phyloP scores from a whole-genome alignment of 1,284 basidiomycete species.

The Microbotryomycetes sp. region DNA sequence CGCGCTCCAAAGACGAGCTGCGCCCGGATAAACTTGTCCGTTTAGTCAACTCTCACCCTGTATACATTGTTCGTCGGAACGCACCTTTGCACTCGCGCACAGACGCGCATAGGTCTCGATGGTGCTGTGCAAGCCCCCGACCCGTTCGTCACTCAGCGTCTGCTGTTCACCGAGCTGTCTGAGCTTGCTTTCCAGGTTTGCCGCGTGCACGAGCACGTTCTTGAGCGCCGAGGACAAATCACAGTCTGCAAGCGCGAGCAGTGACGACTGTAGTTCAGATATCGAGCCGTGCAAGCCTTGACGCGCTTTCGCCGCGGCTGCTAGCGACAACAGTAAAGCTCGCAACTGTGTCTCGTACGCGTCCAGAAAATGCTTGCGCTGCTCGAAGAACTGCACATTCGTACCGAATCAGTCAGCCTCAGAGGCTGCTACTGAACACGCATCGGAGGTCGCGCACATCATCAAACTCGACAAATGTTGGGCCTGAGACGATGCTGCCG shows the following conservation, averaged over 20 bases:
- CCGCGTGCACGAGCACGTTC: conserved; percentile 40
- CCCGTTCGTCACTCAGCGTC: conserved; percentile 26
- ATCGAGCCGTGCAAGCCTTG: conserved; percentile 43
- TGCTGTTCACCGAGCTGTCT: conserved; percentile 29
- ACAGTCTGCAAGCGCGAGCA: conserved; percentile 39
- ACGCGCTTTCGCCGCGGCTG: conserved; percentile 70
- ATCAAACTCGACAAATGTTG: conserved; percentile 85
- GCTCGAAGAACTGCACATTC: conserved; percentile 74
- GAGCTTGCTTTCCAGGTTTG: conserved; percentile 36
- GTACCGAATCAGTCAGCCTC: conserved; percentile 5
- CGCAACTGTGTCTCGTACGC: conserved; percentile 82
- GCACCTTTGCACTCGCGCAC: conserved; percentile 77
- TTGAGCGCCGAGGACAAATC: conserved; percentile 40
- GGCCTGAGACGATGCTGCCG: conserved; percentile 67
- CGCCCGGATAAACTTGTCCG: neutral
- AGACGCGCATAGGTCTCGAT: conserved; percentile 89
- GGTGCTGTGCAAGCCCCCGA: conserved; percentile 36
- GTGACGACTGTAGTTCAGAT: conserved; percentile 36
- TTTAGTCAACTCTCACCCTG: neutral
- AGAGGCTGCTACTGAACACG: no score
- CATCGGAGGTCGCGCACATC: conserved; percentile 55
- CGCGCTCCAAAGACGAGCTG: conserved; percentile 80
- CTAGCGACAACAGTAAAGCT: conserved; percentile 74
- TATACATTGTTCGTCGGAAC: conserved; percentile 35
- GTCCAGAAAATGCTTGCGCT: conserved; percentile 76